Conservation (phyloP, 2,329 filamentous ascomycete genomes). For the Graphilbum ipis-grandicollis region DNA sequence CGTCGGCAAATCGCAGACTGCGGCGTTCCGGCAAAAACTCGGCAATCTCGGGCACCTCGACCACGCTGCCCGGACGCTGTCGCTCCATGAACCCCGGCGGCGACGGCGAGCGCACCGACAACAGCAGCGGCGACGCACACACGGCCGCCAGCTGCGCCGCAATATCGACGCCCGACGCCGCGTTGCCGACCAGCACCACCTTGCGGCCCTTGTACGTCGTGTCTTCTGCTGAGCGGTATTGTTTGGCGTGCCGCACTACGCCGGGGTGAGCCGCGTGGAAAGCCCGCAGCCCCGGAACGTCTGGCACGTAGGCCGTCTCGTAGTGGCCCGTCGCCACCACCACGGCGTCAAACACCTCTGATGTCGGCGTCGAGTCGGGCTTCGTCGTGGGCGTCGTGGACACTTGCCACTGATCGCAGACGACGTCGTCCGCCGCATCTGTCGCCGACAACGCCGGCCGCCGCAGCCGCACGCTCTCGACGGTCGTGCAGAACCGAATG, state of each 20-base stretch:
- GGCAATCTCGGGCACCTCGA: conserved; percentile 38
- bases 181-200: conserved; percentile 70
- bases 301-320: conserved; percentile 48
- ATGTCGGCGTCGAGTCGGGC: neutral
- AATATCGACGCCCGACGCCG: conserved; percentile 72
- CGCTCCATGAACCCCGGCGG: conserved; percentile 13
- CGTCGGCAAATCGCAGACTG: conserved; percentile 43
- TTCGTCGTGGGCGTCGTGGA: conserved; percentile 23
- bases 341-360: conserved; percentile 51
- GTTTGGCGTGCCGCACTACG: conserved; percentile 58
- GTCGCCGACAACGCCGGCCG: conserved; percentile 7
- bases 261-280: conserved; percentile 44
- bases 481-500: conserved; percentile 53
- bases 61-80: conserved; percentile 22
- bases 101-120: conserved; percentile 40
- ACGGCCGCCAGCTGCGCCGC: conserved; percentile 52
- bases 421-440: neutral
- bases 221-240: conserved; percentile 48
- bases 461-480: conserved; percentile 38
- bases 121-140: conserved; percentile 42
- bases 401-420: conserved; percentile 42
- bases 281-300: conserved; percentile 36
- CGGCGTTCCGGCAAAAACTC: conserved; percentile 35
- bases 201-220: conserved; percentile 52
- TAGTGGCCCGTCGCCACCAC: conserved; percentile 65